These are phyloP conservation scores for Ustilago crameri DNA, from an alignment of 1,284 basidiomycete species.

Conservation along the genomic window DNA sequence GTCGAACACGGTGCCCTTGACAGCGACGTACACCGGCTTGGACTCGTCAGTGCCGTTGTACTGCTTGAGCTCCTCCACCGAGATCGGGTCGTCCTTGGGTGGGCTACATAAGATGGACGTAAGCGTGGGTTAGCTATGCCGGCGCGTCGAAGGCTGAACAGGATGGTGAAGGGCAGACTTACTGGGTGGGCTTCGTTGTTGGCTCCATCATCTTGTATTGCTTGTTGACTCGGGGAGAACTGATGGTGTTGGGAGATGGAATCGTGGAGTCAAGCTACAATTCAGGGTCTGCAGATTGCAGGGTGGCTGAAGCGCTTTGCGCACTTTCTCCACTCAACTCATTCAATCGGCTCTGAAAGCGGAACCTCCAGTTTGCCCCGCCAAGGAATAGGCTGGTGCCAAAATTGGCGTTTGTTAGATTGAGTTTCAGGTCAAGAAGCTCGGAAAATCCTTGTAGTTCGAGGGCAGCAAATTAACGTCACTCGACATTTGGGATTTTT, in stretches of 20 bases:
- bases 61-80: conserved; percentile 75
- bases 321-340: not conserved
- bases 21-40: conserved; percentile 85
- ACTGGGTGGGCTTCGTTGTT: conserved; percentile 56
- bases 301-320: not conserved
- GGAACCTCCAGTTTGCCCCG: not conserved
- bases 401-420: no score
- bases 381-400: no score
- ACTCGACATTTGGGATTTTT: conserved; percentile 12
- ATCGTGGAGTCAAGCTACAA: not conserved
- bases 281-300: not conserved
- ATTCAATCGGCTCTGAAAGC: not conserved
- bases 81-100: conserved; percentile 82
- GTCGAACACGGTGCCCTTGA: conserved; percentile 88
- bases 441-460: no score
- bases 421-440: no score
- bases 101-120: conserved; percentile 69
- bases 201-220: conserved; percentile 52
- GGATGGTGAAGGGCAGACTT: conserved; percentile 20
- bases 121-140: not conserved
- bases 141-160: not conserved
- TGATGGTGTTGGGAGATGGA: not conserved
- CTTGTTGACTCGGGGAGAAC: not conserved
- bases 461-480: conserved; percentile 17
- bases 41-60: conserved; percentile 77